These are phyloP conservation scores for Patellifolia procumbens DNA, from an alignment of 179 eudicot genomes.

Conservation along the genomic window DNA sequence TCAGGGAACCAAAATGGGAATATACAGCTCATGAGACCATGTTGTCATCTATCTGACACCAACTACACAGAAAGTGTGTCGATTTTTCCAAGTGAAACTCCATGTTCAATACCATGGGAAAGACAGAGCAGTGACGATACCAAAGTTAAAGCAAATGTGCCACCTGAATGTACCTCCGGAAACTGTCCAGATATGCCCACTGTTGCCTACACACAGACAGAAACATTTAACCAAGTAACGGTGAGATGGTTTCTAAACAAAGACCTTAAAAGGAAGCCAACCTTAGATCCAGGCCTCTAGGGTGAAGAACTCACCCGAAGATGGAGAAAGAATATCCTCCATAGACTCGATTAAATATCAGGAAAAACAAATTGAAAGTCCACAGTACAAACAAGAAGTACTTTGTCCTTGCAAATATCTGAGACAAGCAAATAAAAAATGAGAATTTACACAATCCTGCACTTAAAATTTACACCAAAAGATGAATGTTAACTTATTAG, in stretches of 20 bases:
- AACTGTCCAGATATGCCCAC: constrained; percentile 77
- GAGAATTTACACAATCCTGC: not conserved
- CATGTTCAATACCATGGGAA: not conserved
- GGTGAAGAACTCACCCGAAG: constrained; percentile 63
- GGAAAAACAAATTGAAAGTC: constrained; percentile 69
- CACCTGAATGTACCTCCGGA: constrained; percentile 94
- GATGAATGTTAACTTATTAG: not conserved
- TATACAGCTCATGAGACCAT: no score
- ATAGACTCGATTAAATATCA: constrained; percentile 72
- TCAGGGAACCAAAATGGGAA: no score
- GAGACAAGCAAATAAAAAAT: constrained; percentile 33
- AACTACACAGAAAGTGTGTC: no score
- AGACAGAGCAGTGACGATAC: constrained; percentile 42
- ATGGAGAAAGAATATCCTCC: constrained; percentile 82
- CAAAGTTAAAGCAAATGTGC: constrained; percentile 99
- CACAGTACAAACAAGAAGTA: constrained; percentile 63
- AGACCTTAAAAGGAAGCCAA: not conserved
- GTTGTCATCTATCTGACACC: no score
- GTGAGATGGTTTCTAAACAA: constrained; percentile 6
- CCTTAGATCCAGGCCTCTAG: constrained; percentile 6
- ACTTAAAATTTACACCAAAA: not conserved
- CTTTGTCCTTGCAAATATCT: constrained; percentile 74
- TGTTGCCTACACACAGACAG: constrained; percentile 44
- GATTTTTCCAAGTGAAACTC: not conserved
- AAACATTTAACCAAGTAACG: constrained; percentile 11